Evolutionary conservation across 306 rosid species (phyloP).

Genomic region (Dryas octopetala): DNA sequence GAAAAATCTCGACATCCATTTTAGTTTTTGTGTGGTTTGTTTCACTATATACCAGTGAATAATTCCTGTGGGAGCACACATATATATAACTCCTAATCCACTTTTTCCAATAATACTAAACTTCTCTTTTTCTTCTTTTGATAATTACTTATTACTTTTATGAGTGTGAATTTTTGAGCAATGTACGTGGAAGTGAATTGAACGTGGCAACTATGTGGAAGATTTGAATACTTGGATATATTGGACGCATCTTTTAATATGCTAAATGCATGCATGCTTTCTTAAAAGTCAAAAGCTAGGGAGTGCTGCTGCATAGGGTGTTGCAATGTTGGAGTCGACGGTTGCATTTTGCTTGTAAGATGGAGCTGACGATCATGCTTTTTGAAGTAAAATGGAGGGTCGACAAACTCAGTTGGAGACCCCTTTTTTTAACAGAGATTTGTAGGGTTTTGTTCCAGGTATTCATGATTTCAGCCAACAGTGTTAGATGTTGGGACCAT

Average conservation of each 20-base stretch:
- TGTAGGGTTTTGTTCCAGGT: constrained; percentile 11
- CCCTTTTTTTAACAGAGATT: constrained; percentile 18
- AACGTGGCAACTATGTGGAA: not conserved
- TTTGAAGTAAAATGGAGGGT: constrained; percentile 12
- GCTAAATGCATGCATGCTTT: constrained; percentile 12
- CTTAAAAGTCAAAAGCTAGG: constrained; percentile 38
- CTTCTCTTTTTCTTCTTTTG: not conserved
- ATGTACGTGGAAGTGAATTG: not conserved
- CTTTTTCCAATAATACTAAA: no score
- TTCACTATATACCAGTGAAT: no score
- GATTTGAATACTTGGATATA: not conserved
- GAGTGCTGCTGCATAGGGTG: constrained; percentile 24
- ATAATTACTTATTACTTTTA: not conserved
- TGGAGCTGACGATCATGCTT: not conserved
- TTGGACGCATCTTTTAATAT: constrained; percentile 45
- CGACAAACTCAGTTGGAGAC: constrained; percentile 8
- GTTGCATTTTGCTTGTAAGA: constrained; percentile 21
- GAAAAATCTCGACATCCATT: no score
- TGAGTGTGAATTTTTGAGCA: not conserved
- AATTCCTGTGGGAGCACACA: no score
- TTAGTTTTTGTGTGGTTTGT: no score
- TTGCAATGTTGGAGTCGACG: constrained; percentile 32
- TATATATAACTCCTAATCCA: no score
- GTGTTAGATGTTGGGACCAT: constrained; percentile 1
- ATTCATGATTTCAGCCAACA: constrained; percentile 8